Percentiles rank a stretch among this genome's conserved stretches.
Conservation (phyloP, 2,329 filamentous ascomycete species). For the Chaetothyriales sp. region DNA sequence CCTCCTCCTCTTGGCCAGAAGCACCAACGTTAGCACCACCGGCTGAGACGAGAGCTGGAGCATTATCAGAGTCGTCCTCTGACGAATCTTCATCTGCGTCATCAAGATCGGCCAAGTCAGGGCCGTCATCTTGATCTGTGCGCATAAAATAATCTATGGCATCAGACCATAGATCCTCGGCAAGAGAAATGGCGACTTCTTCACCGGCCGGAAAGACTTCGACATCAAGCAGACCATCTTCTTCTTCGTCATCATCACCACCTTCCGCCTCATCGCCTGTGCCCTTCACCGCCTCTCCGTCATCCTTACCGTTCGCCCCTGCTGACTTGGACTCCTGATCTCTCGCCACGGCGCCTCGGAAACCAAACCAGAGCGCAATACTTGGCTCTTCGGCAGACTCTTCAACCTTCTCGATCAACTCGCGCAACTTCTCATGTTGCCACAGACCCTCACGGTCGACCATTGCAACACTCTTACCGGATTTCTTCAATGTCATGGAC, state of each 20-base stretch:
- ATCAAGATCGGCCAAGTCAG: constrained; percentile 48
- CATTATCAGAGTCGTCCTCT: constrained; percentile 43
- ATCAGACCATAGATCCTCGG: constrained; percentile 52
- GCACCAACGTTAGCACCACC: background rate
- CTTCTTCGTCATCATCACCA: constrained; percentile 34
- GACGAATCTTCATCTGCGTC: constrained; percentile 39
- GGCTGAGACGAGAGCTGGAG: constrained; percentile 20
- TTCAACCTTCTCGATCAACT: constrained; percentile 25
- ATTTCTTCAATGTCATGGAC: constrained; percentile 15
- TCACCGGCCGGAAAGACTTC: constrained; percentile 85
- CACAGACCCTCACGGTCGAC: constrained; percentile 16
- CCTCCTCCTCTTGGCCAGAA: background rate
- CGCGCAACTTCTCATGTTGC: constrained; percentile 17
- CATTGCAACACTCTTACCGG: constrained; percentile 10
- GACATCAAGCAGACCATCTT: constrained; percentile 49
- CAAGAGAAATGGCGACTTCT: constrained; percentile 61
- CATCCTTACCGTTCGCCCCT: constrained; percentile 41
- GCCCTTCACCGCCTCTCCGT: constrained; percentile 45
- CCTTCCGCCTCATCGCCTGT: constrained; percentile 34
- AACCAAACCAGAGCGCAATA: constrained; percentile 87
- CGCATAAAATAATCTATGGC: constrained; percentile 16
- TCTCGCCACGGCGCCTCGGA: constrained; percentile 55
- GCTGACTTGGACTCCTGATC: constrained; percentile 45
- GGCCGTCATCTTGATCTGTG: constrained; percentile 27
- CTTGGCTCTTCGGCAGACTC: constrained; percentile 34